Base-by-base conservation (phyloP, 1,284 basidiomycete species). In the Papiliotrema nemorosa region DNA sequence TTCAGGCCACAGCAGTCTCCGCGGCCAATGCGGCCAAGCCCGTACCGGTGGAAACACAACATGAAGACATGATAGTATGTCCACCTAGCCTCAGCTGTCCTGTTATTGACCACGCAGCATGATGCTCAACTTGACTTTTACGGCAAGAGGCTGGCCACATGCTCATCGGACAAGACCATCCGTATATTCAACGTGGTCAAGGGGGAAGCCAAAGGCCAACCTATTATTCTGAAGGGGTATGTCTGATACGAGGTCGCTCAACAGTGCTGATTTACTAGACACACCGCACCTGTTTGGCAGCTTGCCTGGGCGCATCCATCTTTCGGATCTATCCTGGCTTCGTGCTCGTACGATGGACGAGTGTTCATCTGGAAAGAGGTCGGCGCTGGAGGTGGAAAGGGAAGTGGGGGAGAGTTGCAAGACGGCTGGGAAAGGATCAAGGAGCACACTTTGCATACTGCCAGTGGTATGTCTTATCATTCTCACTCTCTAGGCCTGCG, bases 291-390 rank as follows among this genome's bases (percentile, higher is more conserved):
- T 3, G 91, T 98, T 33, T 97, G 94, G 93, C 92, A 96, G 72
- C 86, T 98, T 43, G 84, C 92, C n/a, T 98, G 94, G 96, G 94
- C 90, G 6, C 93, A 98, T 67, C 94, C 96, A 6, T 93, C 91
- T 72, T 93, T 90, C 63, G 94, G 94, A 1, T 86, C 89, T 58
- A 96, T 98, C 67, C 84, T 98, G 44, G 94, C 94, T 18, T 94
- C 90, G 31, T 96, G 90, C 72, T 97, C 93, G 4, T 98, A 97
- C 74, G 94, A 98, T 64, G 94, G 94, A 47, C 91, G 96, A 66
- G 94, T 97, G 39, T 83, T 97, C 73, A 94, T 98, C 61, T 98
- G 96, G 94, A 97, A 96, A 72, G 91, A 97, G 64, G 64, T 70
- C 20, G 70, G 68, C 1, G 59, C 59, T 6, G 68, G 69, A 1